A percentile compares a stretch with the other conserved stretches of the same genome.
Evolutionary conservation across 1,139 yeast genomes (phyloP).

Genomic region (Geotrichum australiense): DNA sequence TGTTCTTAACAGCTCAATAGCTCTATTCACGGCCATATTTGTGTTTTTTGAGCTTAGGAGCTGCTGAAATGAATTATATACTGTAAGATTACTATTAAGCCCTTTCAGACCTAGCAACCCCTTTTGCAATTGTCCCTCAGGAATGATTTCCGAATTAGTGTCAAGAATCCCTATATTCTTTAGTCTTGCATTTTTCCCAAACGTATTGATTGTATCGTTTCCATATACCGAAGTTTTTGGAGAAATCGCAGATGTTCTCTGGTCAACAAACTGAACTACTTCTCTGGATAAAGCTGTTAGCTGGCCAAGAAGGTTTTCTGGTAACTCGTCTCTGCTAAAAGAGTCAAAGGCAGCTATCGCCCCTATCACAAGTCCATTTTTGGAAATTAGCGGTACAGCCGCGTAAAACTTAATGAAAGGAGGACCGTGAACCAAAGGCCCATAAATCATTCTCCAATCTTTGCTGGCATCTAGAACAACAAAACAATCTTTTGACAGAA

Average conservation of each 20-base stretch:
- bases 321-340: slow-evolving; percentile 38
- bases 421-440: slow-evolving; percentile 56
- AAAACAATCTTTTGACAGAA: slow-evolving; percentile 50
- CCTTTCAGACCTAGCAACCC: slow-evolving; percentile 19
- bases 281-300: slow-evolving; percentile 40
- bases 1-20: slow-evolving; percentile 39
- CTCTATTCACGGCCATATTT: slow-evolving; percentile 27
- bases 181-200: slow-evolving; percentile 4
- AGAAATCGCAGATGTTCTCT: slow-evolving; percentile 21
- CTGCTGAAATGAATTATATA: slow-evolving; percentile 33
- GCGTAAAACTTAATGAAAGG: slow-evolving; percentile 56
- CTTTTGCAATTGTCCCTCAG: not conserved
- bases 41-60: slow-evolving; percentile 39
- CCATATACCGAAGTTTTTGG: slow-evolving; percentile 8
- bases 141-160: slow-evolving; percentile 4
- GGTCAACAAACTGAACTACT: slow-evolving; percentile 41
- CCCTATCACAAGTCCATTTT: slow-evolving; percentile 43
- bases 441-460: slow-evolving; percentile 60
- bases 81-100: slow-evolving; percentile 22
- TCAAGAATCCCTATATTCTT: slow-evolving; percentile 5
- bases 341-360: slow-evolving; percentile 55
- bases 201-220: slow-evolving; percentile 11
- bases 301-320: slow-evolving; percentile 33
- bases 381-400: slow-evolving; percentile 50
- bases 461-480: slow-evolving; percentile 50